Percentiles rank a stretch among this genome's conserved stretches.
phyloP scores from a whole-genome alignment of 306 rosid species.

The Trifolium dubium region DNA sequence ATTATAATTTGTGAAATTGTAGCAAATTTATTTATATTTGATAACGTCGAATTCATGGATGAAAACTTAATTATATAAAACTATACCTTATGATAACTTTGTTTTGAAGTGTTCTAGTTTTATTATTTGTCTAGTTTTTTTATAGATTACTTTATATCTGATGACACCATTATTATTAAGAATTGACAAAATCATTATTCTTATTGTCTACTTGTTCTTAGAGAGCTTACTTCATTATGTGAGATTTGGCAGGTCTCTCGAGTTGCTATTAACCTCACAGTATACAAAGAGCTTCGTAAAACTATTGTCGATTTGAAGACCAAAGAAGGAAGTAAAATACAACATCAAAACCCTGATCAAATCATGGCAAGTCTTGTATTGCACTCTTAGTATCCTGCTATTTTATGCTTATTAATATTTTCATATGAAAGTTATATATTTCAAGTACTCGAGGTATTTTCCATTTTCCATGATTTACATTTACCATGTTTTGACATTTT shows the following conservation, averaged over 20 bases:
- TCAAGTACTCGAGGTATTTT: conserved; percentile 12
- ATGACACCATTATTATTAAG: conserved; percentile 12
- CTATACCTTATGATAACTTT: conserved; percentile 13
- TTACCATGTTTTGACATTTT: conserved; percentile 11
- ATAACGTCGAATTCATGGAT: too few species aligned
- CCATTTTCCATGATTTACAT: not conserved
- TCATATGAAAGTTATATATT: conserved; percentile 4
- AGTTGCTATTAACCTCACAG: conserved; percentile 84
- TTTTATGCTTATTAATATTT: conserved; percentile 18
- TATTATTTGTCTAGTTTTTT: conserved; percentile 8
- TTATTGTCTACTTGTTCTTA: conserved; percentile 13
- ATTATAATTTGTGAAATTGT: too few species aligned
- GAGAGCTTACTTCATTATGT: conserved; percentile 28
- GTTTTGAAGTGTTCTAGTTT: conserved; percentile 21
- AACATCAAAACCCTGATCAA: conserved; percentile 51
- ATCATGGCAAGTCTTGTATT: conserved; percentile 57
- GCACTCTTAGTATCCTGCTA: conserved; percentile 8
- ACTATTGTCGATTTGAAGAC: conserved; percentile 58
- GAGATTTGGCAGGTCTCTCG: conserved; percentile 73
- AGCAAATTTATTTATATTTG: too few species aligned
- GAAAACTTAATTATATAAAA: not conserved
- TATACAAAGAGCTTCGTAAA: conserved; percentile 79
- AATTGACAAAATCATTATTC: not conserved
- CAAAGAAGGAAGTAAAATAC: conserved; percentile 42
- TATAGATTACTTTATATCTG: conserved; percentile 9